Evolutionary conservation across 306 rosid genomes (phyloP).

Genomic region (Sesbania bispinosa): DNA sequence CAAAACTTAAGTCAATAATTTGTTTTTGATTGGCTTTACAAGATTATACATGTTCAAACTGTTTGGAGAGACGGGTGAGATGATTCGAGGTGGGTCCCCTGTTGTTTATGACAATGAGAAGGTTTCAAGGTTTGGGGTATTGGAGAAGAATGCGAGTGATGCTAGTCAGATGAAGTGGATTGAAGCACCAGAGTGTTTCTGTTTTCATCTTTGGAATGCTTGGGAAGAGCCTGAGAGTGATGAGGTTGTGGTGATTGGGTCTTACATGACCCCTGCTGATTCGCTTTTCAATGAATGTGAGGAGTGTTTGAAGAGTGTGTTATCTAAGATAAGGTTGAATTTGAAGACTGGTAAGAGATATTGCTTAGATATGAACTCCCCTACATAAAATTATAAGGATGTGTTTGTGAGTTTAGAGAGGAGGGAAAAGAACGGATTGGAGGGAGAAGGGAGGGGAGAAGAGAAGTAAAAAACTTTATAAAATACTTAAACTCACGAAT

Average conservation of each 20-base stretch:
- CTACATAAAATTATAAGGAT: no score
- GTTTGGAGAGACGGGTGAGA: slow-evolving; percentile 55
- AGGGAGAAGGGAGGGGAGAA: no score
- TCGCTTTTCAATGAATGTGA: slow-evolving; percentile 95
- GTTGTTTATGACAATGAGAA: slow-evolving; percentile 70
- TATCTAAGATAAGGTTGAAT: slow-evolving; percentile 78
- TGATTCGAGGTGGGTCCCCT: slow-evolving; percentile 89
- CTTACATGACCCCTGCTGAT: slow-evolving; percentile 93
- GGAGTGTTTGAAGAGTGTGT: slow-evolving; percentile 57
- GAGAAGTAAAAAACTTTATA: no score
- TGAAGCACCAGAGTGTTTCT: slow-evolving; percentile 83
- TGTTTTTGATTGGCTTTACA: neutral
- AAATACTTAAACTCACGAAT: no score
- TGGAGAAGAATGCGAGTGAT: slow-evolving; percentile 60
- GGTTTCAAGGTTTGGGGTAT: slow-evolving; percentile 61
- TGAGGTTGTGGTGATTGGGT: slow-evolving; percentile 84
- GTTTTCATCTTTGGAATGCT: slow-evolving; percentile 95
- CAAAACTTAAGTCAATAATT: neutral
- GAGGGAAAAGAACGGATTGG: no score
- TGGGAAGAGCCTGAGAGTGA: slow-evolving; percentile 75
- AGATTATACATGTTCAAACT: slow-evolving; percentile 25
- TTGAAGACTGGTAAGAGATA: slow-evolving; percentile 61
- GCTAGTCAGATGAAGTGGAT: slow-evolving; percentile 59
- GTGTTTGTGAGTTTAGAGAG: no score
- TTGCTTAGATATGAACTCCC: no score